Base-by-base conservation (phyloP, 2,329 filamentous ascomycete genomes). In the Talaromyces sp. region DNA sequence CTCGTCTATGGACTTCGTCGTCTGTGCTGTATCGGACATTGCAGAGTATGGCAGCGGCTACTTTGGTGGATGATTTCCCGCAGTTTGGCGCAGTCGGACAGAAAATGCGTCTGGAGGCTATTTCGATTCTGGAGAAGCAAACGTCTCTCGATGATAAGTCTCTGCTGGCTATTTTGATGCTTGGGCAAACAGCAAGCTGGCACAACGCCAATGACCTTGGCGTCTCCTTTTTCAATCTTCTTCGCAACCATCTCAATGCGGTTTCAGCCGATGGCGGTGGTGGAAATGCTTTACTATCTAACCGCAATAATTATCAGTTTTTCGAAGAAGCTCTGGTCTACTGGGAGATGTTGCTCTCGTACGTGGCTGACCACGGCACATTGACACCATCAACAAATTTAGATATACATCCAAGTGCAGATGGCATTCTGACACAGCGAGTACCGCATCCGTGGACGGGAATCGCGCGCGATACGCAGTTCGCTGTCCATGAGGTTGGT, bases 31-130 rank as follows among this genome's bases (percentile, higher is more conserved):
- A 82, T 65, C 84, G 82, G 53, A 83, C 83, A 1, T 84, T 86
- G 52, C 84, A 86, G 65, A 86, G 84, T 64, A 87, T 87, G 84
- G 83, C 84, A 1, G 83, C 84, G 9, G 84, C 84, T 3, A 84
- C 84, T 21, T 73, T 87, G 0, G 80, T 83, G 0, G 83, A 85
- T 66, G 76, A 83, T 58, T 84, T 83, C 59, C 83, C 79, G 4
- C 77, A 78, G 56, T 84, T 82, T 75, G 79, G 74, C 26, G 75
- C 73, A 9, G 76, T 79, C 27, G 83, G 79, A 6, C 71, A 77
- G 27, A 80, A 79, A 64, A 80, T 81, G 73, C 83, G 81, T 61
- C 75, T 75, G 59, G 82, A 84, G 65, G 80, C 80, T 4, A 75
- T 81, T 29, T 78, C 80, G 19, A 79, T 79, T n/a, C 75, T 84